phyloP scores from a whole-genome alignment of 768 basidiomycete genomes.

The Solioccasus polychromus region DNA sequence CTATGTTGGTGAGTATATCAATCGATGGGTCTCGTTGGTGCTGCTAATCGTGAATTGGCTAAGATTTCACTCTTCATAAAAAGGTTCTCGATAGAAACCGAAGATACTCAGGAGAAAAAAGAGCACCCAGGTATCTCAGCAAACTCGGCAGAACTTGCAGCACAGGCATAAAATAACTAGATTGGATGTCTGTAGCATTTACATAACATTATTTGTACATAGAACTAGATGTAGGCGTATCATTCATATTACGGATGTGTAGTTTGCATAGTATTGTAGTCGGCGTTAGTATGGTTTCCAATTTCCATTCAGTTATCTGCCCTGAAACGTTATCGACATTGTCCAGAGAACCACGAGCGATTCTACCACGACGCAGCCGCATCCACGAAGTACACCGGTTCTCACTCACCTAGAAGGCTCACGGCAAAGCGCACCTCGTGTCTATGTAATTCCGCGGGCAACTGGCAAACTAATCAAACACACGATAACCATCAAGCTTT shows the following conservation, averaged over 20 bases:
- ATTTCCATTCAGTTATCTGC: no score
- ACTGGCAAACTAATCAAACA: constrained; percentile 10
- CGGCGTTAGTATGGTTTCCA: constrained; percentile 1
- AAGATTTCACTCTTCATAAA: constrained; percentile 32
- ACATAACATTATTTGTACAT: constrained; percentile 12
- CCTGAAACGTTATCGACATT: not conserved
- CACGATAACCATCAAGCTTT: constrained; percentile 16
- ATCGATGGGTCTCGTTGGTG: not conserved
- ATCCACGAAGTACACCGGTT: constrained; percentile 6
- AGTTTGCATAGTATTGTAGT: constrained; percentile 2
- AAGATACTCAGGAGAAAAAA: constrained; percentile 19
- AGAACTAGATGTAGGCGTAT: constrained; percentile 11
- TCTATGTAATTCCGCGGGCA: constrained; percentile 27
- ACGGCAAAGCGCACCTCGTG: constrained; percentile 8
- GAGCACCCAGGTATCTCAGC: constrained; percentile 5
- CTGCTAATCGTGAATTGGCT: constrained; percentile 7
- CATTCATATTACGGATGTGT: constrained; percentile 1
- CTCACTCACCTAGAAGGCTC: constrained; percentile 9
- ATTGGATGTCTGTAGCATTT: constrained; percentile 6
- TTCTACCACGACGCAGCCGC: not conserved
- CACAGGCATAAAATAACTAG: constrained; percentile 17
- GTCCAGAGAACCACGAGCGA: not conserved
- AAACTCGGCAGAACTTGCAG: constrained; percentile 2
- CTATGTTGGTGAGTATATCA: constrained; percentile 50
- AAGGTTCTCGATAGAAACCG: constrained; percentile 23